These are phyloP conservation scores for Solanum piurae DNA, from an alignment of 257 asterid genomes.

Conservation along the genomic window DNA sequence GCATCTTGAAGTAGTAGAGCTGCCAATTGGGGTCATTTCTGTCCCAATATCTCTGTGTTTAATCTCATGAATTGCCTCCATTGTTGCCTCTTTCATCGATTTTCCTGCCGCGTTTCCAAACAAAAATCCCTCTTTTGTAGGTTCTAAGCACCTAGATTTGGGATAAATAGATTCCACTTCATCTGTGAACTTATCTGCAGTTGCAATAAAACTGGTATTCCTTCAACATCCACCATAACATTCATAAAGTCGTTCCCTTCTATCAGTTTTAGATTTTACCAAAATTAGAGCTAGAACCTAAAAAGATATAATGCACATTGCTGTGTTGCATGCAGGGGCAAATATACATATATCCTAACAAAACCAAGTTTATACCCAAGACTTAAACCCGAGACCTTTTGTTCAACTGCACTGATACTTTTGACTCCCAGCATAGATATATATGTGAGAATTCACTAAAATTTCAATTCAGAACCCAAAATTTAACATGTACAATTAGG, in stretches of 20 bases:
- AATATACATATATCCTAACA: background rate
- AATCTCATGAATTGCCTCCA: slow-evolving; percentile 28
- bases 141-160: slow-evolving; percentile 43
- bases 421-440: background rate
- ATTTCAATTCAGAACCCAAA: background rate
- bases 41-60: slow-evolving; percentile 83
- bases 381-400: background rate
- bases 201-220: slow-evolving; percentile 1
- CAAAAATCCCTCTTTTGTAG: slow-evolving; percentile 60
- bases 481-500: background rate
- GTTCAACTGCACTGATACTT: background rate
- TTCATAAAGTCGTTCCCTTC: background rate
- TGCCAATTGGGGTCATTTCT: slow-evolving; percentile 94
- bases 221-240: background rate
- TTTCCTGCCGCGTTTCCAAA: slow-evolving; percentile 31
- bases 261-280: background rate
- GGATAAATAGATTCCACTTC: slow-evolving; percentile 29
- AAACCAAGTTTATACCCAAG: background rate
- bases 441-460: background rate
- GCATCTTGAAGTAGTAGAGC: slow-evolving; percentile 89
- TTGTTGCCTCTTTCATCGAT: slow-evolving; percentile 15
- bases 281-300: background rate
- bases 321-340: background rate
- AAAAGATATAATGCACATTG: background rate
- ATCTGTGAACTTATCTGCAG: slow-evolving; percentile 76